These are phyloP conservation scores for Phytophthora hybrid DNA, from an alignment of 352 stramenopile genomes.

Conservation along the genomic window DNA sequence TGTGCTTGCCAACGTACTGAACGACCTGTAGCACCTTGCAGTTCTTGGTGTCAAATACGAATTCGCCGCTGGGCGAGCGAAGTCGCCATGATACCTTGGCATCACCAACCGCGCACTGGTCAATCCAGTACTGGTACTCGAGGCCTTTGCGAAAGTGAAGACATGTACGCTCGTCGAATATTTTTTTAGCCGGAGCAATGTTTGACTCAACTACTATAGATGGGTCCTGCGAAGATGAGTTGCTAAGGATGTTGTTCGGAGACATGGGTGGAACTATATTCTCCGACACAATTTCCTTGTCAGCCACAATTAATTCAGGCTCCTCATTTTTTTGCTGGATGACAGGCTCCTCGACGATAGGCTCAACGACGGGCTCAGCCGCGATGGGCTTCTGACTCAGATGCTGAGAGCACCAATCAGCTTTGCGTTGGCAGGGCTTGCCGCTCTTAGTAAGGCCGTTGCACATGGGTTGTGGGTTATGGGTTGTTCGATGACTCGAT, in stretches of 20 bases:
- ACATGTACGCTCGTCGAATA: not conserved
- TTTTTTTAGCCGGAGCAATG: not conserved
- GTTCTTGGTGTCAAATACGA: too few species aligned
- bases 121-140: not conserved
- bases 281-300: not conserved
- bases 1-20: not conserved
- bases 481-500: too few species aligned
- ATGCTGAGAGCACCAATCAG: not conserved
- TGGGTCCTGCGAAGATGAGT: too few species aligned
- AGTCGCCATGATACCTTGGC: too few species aligned
- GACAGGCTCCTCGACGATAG: too few species aligned
- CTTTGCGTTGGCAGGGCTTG: not conserved
- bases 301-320: not conserved
- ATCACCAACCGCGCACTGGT: not conserved
- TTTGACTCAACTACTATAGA: not conserved
- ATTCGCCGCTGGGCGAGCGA: too few species aligned
- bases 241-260: not conserved
- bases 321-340: not conserved
- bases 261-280: constrained; percentile 6
- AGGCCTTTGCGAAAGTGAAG: not conserved
- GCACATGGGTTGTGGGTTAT: not conserved
- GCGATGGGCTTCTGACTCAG: not conserved
- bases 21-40: too few species aligned
- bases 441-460: not conserved
- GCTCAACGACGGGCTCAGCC: not conserved